A percentile compares a stretch with the other conserved stretches of the same genome.
These are phyloP conservation scores for Rhynchospora breviuscula DNA, from an alignment of 176 grass and related monocot species.

Conservation along the genomic window DNA sequence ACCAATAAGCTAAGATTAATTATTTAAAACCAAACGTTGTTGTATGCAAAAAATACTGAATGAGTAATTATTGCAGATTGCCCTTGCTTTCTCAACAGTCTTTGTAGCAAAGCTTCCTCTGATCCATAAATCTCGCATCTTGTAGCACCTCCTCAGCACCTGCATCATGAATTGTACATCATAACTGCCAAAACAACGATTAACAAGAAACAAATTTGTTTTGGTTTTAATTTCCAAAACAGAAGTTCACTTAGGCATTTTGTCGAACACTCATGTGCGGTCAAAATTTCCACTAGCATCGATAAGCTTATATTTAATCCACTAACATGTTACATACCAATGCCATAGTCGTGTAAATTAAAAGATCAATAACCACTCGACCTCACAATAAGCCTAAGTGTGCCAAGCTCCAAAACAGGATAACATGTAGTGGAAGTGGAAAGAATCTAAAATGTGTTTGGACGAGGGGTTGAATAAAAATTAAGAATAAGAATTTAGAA, in stretches of 20 bases:
- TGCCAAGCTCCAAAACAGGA: too few species aligned
- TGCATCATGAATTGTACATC: background rate
- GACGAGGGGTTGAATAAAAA: too few species aligned
- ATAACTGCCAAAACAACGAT: background rate
- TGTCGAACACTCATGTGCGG: background rate
- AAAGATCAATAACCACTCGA: background rate
- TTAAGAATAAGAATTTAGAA: too few species aligned
- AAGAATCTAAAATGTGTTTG: too few species aligned
- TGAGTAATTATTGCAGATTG: background rate
- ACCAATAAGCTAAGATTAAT: background rate
- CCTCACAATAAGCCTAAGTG: too few species aligned
- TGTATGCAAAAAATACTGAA: constrained; percentile 12
- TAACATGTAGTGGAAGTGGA: too few species aligned
- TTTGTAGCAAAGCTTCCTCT: constrained; percentile 23
- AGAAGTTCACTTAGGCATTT: background rate
- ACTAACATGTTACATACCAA: background rate
- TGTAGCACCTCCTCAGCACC: constrained; percentile 28
- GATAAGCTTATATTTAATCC: background rate
- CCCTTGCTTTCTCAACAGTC: constrained; percentile 25
- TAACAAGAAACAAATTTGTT: background rate
- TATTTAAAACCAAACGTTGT: background rate
- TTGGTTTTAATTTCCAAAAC: background rate
- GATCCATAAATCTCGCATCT: constrained; percentile 16
- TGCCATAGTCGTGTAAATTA: background rate
- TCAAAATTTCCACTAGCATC: background rate